phyloP scores from a whole-genome alignment of 306 rosid species.

The Fagus crenata region DNA sequence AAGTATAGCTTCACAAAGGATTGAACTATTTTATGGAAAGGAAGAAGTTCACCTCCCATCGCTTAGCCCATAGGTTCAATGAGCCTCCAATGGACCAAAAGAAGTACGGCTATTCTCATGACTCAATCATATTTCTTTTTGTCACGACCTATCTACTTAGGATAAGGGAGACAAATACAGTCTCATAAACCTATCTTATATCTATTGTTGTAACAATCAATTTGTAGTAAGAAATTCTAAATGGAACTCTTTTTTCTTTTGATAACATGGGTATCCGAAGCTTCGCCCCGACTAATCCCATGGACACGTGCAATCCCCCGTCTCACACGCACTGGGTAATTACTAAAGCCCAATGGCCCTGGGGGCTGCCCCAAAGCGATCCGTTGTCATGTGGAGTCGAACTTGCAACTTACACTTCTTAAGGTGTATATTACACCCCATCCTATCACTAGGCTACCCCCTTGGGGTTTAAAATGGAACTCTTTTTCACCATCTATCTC shows the following conservation, averaged over 20 bases:
- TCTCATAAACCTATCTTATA: background rate
- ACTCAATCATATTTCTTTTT: background rate
- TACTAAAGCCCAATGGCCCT: too few species aligned
- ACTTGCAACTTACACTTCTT: too few species aligned
- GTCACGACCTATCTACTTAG: background rate
- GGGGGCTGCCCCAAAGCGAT: too few species aligned
- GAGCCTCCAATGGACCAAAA: background rate
- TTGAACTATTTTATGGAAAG: background rate
- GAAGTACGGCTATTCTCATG: background rate
- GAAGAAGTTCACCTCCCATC: background rate
- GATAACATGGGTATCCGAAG: too few species aligned
- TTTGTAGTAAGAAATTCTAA: background rate
- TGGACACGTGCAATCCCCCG: too few species aligned
- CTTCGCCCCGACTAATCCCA: too few species aligned
- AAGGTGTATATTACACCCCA: too few species aligned
- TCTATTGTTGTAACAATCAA: background rate
- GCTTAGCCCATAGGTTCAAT: background rate
- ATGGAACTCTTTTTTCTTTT: background rate
- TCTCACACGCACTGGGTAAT: too few species aligned
- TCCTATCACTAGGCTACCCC: too few species aligned
- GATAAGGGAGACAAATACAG: background rate
- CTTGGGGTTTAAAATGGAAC: background rate
- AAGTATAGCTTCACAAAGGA: background rate
- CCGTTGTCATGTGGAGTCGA: too few species aligned
- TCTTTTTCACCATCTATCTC: background rate